Percentiles rank a stretch among this genome's conserved stretches.
These are phyloP conservation scores for Venturia oleaginea DNA, from an alignment of 2,329 filamentous ascomycete species.

Conservation along the genomic window DNA sequence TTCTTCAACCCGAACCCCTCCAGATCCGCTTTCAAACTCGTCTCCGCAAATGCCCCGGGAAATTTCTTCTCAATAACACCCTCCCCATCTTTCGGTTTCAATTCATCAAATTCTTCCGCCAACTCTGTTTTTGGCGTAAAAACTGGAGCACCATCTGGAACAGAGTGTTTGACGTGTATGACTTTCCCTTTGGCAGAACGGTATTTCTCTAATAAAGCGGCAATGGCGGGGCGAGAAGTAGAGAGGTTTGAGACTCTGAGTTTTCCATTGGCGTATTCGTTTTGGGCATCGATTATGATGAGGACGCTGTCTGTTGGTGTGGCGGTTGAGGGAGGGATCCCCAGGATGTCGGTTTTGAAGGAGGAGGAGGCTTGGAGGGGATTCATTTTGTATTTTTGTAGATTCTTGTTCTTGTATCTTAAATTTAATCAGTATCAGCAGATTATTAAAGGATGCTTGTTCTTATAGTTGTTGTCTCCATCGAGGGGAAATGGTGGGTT, in stretches of 20 bases:
- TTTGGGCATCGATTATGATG: conserved; percentile 62
- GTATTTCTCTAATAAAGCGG: conserved; percentile 49
- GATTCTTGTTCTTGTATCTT: background rate
- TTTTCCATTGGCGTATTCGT: conserved; percentile 54
- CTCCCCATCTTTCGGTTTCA: conserved; percentile 46
- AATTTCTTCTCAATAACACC: conserved; percentile 47
- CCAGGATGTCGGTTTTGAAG: conserved; percentile 35
- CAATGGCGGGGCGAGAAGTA: conserved; percentile 47
- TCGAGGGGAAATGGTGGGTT: background rate
- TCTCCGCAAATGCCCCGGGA: conserved; percentile 53
- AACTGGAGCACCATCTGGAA: conserved; percentile 52
- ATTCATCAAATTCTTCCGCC: conserved; percentile 51
- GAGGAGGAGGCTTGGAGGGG: conserved; percentile 8
- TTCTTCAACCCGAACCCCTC: conserved; percentile 42
- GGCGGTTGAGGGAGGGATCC: conserved; percentile 46
- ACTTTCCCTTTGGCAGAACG: conserved; percentile 45
- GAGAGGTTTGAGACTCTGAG: conserved; percentile 48
- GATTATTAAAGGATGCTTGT: background rate
- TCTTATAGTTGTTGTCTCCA: background rate
- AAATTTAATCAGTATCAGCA: background rate
- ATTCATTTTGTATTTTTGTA: background rate
- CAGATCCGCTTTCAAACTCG: conserved; percentile 46
- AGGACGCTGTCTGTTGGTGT: conserved; percentile 50
- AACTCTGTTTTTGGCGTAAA: conserved; percentile 55
- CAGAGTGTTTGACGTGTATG: conserved; percentile 53